These are phyloP conservation scores for Magnusiomyces tetraspermus DNA, from an alignment of 1,139 yeast species.

Conservation along the genomic window DNA sequence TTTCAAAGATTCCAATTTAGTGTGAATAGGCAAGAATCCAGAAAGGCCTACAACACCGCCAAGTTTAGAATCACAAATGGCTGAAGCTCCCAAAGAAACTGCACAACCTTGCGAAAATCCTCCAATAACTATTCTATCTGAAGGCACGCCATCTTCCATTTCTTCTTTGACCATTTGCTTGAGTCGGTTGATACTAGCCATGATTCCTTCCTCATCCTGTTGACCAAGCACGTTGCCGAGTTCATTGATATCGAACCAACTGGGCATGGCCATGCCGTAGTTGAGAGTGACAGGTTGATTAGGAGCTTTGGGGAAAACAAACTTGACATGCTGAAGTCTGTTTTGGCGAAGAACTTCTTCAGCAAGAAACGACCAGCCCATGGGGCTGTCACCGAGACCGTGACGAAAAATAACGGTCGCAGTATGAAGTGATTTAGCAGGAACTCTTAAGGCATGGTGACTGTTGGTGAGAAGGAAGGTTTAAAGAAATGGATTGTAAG, in stretches of 20 bases:
- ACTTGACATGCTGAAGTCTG: slow-evolving; percentile 53
- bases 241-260: slow-evolving; percentile 76
- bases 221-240: slow-evolving; percentile 40
- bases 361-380: slow-evolving; percentile 75
- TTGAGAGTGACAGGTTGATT: slow-evolving; percentile 55
- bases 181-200: slow-evolving; percentile 46
- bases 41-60: slow-evolving; percentile 76
- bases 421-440: slow-evolving; percentile 32
- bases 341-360: slow-evolving; percentile 34
- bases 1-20: slow-evolving; percentile 25
- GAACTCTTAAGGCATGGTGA: slow-evolving; percentile 18
- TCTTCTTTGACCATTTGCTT: slow-evolving; percentile 53
- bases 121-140: slow-evolving; percentile 71
- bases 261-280: slow-evolving; percentile 61
- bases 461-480: background rate
- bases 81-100: slow-evolving; percentile 46
- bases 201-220: slow-evolving; percentile 58
- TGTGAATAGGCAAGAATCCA: slow-evolving; percentile 60
- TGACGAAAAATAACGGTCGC: slow-evolving; percentile 76
- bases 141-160: slow-evolving; percentile 50
- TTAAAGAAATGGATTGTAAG: background rate
- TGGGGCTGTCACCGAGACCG: slow-evolving; percentile 86
- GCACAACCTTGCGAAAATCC: slow-evolving; percentile 97
- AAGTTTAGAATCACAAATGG: slow-evolving; percentile 43
- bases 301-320: slow-evolving; percentile 88